Evolutionary conservation across 495 filamentous ascomycete genomes (phyloP).

Genomic region (Neurospora pannonica): DNA sequence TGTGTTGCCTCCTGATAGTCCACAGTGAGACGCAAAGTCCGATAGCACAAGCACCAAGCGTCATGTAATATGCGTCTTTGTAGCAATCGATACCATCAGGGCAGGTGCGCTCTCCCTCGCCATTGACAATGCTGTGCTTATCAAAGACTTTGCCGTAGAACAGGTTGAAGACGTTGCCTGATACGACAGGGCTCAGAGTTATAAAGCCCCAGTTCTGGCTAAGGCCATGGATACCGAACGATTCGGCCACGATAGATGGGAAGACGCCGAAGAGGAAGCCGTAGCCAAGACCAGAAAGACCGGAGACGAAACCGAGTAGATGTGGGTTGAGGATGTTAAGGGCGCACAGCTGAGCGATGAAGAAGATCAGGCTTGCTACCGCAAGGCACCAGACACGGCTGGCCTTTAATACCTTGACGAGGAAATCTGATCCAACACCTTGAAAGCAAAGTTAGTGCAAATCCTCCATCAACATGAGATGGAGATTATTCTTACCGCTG

Average conservation of each 20-base stretch:
- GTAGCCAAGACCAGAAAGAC: slow-evolving; percentile 80
- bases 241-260: slow-evolving; percentile 82
- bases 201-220: slow-evolving; percentile 91
- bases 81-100: slow-evolving; percentile 76
- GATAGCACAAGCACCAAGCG: slow-evolving; percentile 62
- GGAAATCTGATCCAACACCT: slow-evolving; percentile 84
- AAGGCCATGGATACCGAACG: slow-evolving; percentile 83
- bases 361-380: slow-evolving; percentile 67
- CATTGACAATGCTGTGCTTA: slow-evolving; percentile 57
- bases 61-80: slow-evolving; percentile 68
- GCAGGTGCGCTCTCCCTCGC: slow-evolving; percentile 64
- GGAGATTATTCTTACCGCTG: slow-evolving; percentile 44
- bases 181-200: slow-evolving; percentile 77
- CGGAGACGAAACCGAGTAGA: slow-evolving; percentile 65
- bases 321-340: slow-evolving; percentile 73
- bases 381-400: slow-evolving; percentile 87
- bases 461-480: not conserved
- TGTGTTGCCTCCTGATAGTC: slow-evolving; percentile 62
- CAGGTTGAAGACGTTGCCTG: slow-evolving; percentile 85
- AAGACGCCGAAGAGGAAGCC: slow-evolving; percentile 93
- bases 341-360: slow-evolving; percentile 69
- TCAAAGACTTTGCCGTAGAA: slow-evolving; percentile 80
- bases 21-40: slow-evolving; percentile 63
- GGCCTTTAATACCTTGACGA: slow-evolving; percentile 68
- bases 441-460: slow-evolving; percentile 1